Percentiles rank a stretch among this genome's conserved stretches.
phyloP scores from a whole-genome alignment of 176 grass and related monocot species.

The Tillandsia leiboldiana region DNA sequence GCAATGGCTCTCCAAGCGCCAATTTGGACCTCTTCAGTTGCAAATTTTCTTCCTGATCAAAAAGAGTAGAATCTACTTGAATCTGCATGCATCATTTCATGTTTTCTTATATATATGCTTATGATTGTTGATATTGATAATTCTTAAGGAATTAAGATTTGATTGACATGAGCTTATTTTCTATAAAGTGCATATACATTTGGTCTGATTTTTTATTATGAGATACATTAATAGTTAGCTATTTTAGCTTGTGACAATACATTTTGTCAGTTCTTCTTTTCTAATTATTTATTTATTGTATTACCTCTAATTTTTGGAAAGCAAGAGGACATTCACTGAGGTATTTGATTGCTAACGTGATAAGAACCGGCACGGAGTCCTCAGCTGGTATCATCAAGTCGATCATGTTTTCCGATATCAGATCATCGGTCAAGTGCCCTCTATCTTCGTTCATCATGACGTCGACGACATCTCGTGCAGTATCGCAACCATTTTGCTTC shows the following conservation, averaged over 20 bases:
- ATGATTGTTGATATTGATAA: too few relatives aligned
- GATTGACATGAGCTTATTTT: too few relatives aligned
- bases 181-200: too few relatives aligned
- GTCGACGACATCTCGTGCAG: slow-evolving; percentile 45
- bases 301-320: slow-evolving; percentile 65
- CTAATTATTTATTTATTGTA: neutral
- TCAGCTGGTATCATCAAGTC: slow-evolving; percentile 98
- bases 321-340: slow-evolving; percentile 77
- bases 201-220: too few relatives aligned
- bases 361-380: slow-evolving; percentile 88
- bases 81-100: too few relatives aligned
- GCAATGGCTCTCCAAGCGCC: slow-evolving; percentile 34
- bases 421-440: slow-evolving; percentile 62
- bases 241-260: too few relatives aligned
- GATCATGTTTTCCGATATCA: slow-evolving; percentile 97
- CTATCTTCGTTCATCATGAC: slow-evolving; percentile 53
- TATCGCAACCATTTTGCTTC: neutral
- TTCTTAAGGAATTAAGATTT: too few relatives aligned
- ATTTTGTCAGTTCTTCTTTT: neutral
- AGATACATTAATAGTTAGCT: too few relatives aligned
- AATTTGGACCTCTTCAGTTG: slow-evolving; percentile 50
- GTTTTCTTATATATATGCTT: too few relatives aligned
- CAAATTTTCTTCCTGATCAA: slow-evolving; percentile 77
- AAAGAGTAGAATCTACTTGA: neutral
- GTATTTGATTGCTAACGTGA: slow-evolving; percentile 93